Percentiles rank a stretch among this genome's conserved stretches.
Conservation (phyloP, 73 alveolate genomes). For the Tetrahymena borealis region DNA sequence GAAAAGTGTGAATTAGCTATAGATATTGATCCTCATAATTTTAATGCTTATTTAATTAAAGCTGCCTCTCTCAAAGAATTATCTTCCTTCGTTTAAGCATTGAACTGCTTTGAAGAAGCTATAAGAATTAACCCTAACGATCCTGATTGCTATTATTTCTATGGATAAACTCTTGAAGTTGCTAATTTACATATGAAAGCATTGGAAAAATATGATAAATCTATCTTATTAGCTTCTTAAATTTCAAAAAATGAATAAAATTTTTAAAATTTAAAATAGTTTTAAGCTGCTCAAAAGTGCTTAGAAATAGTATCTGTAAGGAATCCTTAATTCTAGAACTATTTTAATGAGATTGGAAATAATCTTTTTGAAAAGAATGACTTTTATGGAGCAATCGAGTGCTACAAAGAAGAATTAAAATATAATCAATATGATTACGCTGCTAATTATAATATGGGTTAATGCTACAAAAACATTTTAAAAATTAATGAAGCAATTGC, state of each 20-base stretch:
- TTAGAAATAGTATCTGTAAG: background rate
- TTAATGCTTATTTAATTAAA: background rate
- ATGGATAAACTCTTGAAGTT: background rate
- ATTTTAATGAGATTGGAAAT: background rate
- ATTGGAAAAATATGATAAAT: background rate
- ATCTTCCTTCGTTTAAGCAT: background rate
- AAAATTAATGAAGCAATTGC: background rate
- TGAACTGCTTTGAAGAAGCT: background rate
- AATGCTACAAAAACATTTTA: background rate
- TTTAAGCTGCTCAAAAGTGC: background rate
- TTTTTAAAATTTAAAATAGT: background rate
- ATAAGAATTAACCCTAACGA: background rate
- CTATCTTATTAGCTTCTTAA: background rate
- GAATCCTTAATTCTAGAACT: background rate
- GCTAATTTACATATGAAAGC: background rate
- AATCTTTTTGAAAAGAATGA: background rate
- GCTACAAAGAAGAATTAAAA: background rate
- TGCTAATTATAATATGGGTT: background rate
- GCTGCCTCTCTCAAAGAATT: background rate
- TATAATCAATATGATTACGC: background rate
- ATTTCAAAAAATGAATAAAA: background rate
- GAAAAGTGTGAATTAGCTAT: background rate
- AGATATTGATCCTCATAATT: background rate
- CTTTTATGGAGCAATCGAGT: background rate
- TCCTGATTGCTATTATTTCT: background rate